Evolutionary conservation across 805 yeast genomes (phyloP).

Genomic region (Monosporozyma aquatica): DNA sequence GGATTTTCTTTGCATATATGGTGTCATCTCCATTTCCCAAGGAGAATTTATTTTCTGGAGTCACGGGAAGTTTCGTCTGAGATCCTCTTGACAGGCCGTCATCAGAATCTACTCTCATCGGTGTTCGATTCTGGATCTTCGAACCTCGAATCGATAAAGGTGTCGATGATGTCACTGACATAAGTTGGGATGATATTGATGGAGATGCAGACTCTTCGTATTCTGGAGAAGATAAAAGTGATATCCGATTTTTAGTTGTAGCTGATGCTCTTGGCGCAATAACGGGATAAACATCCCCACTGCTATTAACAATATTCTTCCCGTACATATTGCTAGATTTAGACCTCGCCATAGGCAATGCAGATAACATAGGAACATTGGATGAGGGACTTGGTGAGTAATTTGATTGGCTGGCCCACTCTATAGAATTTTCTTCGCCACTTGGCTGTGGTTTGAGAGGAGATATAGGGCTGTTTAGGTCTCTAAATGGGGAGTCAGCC

Average conservation of each 20-base stretch:
- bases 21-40: slow-evolving; percentile 1
- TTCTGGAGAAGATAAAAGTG: slow-evolving; percentile 3
- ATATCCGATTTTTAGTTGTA: slow-evolving; percentile 3
- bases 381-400: neutral
- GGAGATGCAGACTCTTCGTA: slow-evolving; percentile 5
- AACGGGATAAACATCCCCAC: neutral
- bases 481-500: slow-evolving; percentile 10
- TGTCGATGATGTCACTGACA: slow-evolving; percentile 11
- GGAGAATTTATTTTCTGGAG: neutral
- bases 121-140: slow-evolving; percentile 3
- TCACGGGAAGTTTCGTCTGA: neutral
- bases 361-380: neutral
- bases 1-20: slow-evolving; percentile 21
- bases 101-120: neutral
- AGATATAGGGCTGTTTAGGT: slow-evolving; percentile 1
- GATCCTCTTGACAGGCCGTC: neutral
- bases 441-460: neutral
- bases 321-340: slow-evolving; percentile 2
- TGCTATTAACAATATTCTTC: neutral
- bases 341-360: slow-evolving; percentile 8
- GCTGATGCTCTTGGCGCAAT: slow-evolving; percentile 7
- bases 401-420: slow-evolving; percentile 4
- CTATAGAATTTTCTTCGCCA: slow-evolving; percentile 1
- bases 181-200: slow-evolving; percentile 7
- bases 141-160: slow-evolving; percentile 9